Percentiles rank a stretch among this genome's conserved stretches.
These are phyloP conservation scores for Fusarium mangiferae DNA, from an alignment of 2,329 filamentous ascomycete species.

Conservation along the genomic window DNA sequence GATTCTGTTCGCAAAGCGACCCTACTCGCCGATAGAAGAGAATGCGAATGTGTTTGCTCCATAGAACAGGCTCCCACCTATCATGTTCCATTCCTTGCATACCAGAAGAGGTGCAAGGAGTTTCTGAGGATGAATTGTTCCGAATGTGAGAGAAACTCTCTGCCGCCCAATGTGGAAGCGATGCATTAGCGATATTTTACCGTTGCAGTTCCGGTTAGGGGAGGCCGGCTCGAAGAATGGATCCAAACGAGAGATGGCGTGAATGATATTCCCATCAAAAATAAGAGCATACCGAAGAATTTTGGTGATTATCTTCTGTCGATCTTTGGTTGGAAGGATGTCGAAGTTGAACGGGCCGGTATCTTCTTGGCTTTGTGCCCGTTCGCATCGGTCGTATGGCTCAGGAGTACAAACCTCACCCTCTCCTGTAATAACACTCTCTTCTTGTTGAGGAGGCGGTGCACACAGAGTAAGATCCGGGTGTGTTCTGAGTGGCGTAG, in stretches of 20 bases:
- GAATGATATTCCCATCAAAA: slow-evolving; percentile 49
- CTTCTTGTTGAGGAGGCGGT: background rate
- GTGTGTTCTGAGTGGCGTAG: background rate
- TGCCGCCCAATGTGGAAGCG: slow-evolving; percentile 53
- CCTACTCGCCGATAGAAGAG: slow-evolving; percentile 63
- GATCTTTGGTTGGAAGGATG: slow-evolving; percentile 38
- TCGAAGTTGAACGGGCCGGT: slow-evolving; percentile 46
- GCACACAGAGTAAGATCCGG: slow-evolving; percentile 20
- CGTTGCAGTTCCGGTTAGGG: background rate
- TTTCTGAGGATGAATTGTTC: slow-evolving; percentile 47
- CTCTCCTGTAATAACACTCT: background rate
- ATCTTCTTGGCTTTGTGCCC: background rate
- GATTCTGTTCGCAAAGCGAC: slow-evolving; percentile 58
- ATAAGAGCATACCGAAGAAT: slow-evolving; percentile 53
- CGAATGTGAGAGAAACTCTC: slow-evolving; percentile 46
- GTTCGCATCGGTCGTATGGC: background rate
- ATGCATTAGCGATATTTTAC: slow-evolving; percentile 42
- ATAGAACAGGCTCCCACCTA: slow-evolving; percentile 58
- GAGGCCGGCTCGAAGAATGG: slow-evolving; percentile 38
- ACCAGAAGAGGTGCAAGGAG: slow-evolving; percentile 54
- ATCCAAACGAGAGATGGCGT: slow-evolving; percentile 59
- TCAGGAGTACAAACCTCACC: background rate
- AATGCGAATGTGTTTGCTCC: slow-evolving; percentile 62
- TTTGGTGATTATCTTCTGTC: slow-evolving; percentile 37
- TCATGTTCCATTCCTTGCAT: slow-evolving; percentile 52